phyloP scores from a whole-genome alignment of 148 eudicot genomes.

The Nyssa sinensis region DNA sequence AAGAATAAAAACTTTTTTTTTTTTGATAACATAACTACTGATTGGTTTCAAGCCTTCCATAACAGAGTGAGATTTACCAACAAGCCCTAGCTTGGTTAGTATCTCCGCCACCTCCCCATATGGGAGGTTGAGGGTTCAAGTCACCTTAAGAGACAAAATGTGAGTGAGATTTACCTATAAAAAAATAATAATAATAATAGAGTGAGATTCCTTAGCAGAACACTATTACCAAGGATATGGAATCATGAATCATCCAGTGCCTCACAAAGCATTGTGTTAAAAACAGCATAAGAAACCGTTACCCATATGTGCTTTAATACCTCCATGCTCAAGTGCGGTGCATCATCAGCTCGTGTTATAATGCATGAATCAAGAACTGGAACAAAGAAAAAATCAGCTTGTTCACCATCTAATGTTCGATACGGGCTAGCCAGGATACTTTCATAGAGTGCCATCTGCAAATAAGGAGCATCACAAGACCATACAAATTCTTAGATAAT shows the following conservation, averaged over 20 bases:
- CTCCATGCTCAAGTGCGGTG: constrained; percentile 80
- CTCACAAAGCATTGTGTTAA: neutral
- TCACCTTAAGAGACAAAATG: too few relatives aligned
- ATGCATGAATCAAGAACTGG: constrained; percentile 95
- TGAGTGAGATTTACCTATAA: too few relatives aligned
- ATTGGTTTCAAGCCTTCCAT: too few relatives aligned
- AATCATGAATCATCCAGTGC: neutral
- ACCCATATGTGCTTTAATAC: constrained; percentile 29
- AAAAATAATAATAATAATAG: too few relatives aligned
- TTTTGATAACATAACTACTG: neutral
- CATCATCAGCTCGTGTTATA: constrained; percentile 88
- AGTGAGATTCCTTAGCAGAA: neutral
- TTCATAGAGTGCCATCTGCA: constrained; percentile 92
- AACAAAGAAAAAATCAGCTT: constrained; percentile 93
- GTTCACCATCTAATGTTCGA: constrained; percentile 85
- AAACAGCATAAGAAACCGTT: neutral
- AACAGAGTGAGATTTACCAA: too few relatives aligned
- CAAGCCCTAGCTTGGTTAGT: too few relatives aligned
- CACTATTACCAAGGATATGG: neutral
- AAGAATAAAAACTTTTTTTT: neutral
- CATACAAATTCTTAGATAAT: neutral
- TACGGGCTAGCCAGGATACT: constrained; percentile 81
- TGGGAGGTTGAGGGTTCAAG: too few relatives aligned
- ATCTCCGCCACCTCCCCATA: too few relatives aligned
- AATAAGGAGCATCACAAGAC: constrained; percentile 19